Base-by-base conservation (phyloP, 768 basidiomycete species). In the Gyrodon lividus region DNA sequence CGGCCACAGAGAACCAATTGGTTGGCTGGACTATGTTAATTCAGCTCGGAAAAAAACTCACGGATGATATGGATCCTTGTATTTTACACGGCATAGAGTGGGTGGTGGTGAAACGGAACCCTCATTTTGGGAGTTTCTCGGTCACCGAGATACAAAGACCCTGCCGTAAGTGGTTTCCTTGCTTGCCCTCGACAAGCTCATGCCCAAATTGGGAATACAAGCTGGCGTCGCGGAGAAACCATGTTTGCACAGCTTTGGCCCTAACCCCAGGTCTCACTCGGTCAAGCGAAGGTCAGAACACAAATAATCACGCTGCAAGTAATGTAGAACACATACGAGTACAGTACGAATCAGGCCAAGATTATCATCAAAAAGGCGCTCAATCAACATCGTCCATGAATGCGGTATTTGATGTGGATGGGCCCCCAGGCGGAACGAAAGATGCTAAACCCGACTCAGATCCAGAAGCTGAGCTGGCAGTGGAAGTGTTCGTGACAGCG, bases 341-440 rank as follows among this genome's bases (percentile, higher is more conserved):
- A 57, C 23, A 20, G 38, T 49, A 59, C 38, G 28, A 20, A 19
- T 12, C 24, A 10, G 19, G n/a, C 8, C 6, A 44, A 22, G 5
- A 2, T 1, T 3, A 9, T 22, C 23, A 8, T 8, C 7, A n/a
- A 4, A 7, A 20, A 2, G 5, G 13, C 17, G 23, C 17, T 61
- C 60, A 74, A 50, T 72, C 72, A 9, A 68, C 69, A 38, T 70
- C 68, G 19, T 70, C 64, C 48, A 72, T 64, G 6, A 59, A 57
- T 4, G 26, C 43, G 22, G 58, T 43, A 16, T 44, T 40, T 13
- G 44, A 31, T n/a, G 46, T 23, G 13, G 37, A 31, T 8, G 41
- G 19, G 9, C 24, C 44, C 13, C 37, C 28, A 14, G 34, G 38
- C n/a, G 56, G 47, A 14, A 60, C 38, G 14, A 52, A 35, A 7